Evolutionary conservation across 208 protist genomes (phyloP).

Genomic region (Leishmania tropica): DNA sequence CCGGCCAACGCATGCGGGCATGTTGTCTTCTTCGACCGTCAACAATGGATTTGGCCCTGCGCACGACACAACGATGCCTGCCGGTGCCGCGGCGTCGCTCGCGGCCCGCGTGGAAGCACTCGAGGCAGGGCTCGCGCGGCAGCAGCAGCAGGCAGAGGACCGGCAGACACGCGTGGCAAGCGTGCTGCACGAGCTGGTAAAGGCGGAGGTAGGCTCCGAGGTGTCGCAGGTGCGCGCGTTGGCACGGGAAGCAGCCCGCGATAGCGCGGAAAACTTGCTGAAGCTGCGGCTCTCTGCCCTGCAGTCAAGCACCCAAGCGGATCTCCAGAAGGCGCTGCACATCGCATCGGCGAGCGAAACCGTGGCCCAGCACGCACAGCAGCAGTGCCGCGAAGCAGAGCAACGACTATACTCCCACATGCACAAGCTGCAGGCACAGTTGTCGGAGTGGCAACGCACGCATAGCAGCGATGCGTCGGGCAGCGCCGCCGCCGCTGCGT

Average conservation of each 20-base stretch:
- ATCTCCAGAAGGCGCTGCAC: constrained; percentile 59
- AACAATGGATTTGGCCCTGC: constrained; percentile 21
- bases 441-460: constrained; percentile 23
- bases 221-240: constrained; percentile 72
- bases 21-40: constrained; percentile 5
- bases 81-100: constrained; percentile 6
- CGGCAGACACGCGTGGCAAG: constrained; percentile 43
- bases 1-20: neutral
- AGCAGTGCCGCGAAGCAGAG: constrained; percentile 25
- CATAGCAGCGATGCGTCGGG: constrained; percentile 22
- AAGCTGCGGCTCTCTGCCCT: constrained; percentile 52
- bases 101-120: constrained; percentile 54
- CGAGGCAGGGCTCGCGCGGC: constrained; percentile 45
- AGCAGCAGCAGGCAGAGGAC: constrained; percentile 54
- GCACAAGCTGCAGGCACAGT: constrained; percentile 26
- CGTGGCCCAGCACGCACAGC: constrained; percentile 30
- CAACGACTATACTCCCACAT: constrained; percentile 21
- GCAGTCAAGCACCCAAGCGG: constrained; percentile 49
- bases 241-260: constrained; percentile 72
- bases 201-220: constrained; percentile 54
- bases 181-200: constrained; percentile 56
- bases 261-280: constrained; percentile 66
- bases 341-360: constrained; percentile 49
- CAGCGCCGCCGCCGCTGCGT: neutral
- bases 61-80: neutral